Percentiles rank a stretch among this genome's conserved stretches.
Evolutionary conservation across 2,329 filamentous ascomycete species (phyloP).

Genomic region (Teratosphaeriaceae sp.): DNA sequence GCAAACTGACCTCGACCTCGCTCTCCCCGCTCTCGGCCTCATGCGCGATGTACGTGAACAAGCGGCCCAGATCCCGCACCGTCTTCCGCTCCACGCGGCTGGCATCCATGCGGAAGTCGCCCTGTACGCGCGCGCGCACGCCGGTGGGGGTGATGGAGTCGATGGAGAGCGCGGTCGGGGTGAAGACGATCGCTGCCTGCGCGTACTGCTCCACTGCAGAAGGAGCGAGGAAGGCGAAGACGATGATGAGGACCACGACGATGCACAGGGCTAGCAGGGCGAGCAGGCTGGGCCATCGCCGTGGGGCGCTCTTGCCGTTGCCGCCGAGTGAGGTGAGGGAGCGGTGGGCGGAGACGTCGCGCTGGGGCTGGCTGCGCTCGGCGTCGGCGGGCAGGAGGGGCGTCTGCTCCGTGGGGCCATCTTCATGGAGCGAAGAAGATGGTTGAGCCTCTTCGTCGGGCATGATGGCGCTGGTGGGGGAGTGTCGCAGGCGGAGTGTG

Average conservation of each 20-base stretch:
- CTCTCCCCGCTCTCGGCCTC: slow-evolving; percentile 69
- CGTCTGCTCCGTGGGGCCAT: slow-evolving; percentile 1
- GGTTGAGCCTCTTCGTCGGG: neutral
- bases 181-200: slow-evolving; percentile 71
- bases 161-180: slow-evolving; percentile 77
- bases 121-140: slow-evolving; percentile 72
- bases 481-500: neutral
- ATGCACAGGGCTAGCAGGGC: slow-evolving; percentile 62
- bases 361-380: slow-evolving; percentile 16
- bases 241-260: slow-evolving; percentile 60
- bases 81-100: slow-evolving; percentile 63
- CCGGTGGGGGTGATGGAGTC: slow-evolving; percentile 76
- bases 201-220: slow-evolving; percentile 79
- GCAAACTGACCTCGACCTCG: slow-evolving; percentile 68
- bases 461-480: neutral
- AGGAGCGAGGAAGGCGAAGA: slow-evolving; percentile 74
- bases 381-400: neutral
- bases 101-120: slow-evolving; percentile 74
- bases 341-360: slow-evolving; percentile 15
- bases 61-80: slow-evolving; percentile 67
- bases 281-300: slow-evolving; percentile 70
- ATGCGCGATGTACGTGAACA: slow-evolving; percentile 72
- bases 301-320: slow-evolving; percentile 23
- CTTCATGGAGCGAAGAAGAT: too few species aligned
- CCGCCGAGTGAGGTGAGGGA: slow-evolving; percentile 10